These are phyloP conservation scores for Dactylellina leptospora DNA, from an alignment of 2,329 filamentous ascomycete species.

Conservation along the genomic window DNA sequence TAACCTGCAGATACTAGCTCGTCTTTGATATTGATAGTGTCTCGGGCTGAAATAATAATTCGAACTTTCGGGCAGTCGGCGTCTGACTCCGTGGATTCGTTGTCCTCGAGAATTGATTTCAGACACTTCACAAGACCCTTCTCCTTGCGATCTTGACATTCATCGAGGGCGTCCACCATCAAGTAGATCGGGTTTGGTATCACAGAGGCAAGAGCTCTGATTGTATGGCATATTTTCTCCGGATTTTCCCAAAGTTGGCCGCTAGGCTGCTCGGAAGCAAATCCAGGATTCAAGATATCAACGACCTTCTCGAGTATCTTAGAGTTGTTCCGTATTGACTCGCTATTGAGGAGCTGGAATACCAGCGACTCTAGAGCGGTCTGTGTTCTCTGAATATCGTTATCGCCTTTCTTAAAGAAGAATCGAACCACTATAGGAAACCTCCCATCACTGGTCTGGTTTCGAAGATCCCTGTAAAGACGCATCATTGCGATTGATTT, in stretches of 20 bases:
- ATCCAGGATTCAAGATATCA: conserved; percentile 12
- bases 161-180: conserved; percentile 31
- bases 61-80: neutral
- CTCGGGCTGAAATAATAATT: conserved; percentile 22
- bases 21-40: conserved; percentile 14
- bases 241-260: neutral
- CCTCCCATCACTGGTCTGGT: neutral
- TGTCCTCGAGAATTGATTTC: neutral
- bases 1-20: conserved; percentile 1
- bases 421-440: conserved; percentile 8
- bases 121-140: neutral
- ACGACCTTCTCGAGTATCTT: conserved; percentile 1
- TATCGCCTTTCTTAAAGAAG: conserved; percentile 42
- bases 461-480: neutral
- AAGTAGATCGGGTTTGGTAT: conserved; percentile 2
- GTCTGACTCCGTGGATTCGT: neutral
- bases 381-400: conserved; percentile 13
- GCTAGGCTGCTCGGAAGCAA: neutral
- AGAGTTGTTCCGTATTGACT: neutral
- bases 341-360: conserved; percentile 10
- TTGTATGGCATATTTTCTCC: neutral
- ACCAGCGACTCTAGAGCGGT: conserved; percentile 19
- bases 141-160: conserved; percentile 26
- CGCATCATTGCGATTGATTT: conserved; percentile 34
- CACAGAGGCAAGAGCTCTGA: neutral